phyloP scores from a whole-genome alignment of 2,329 filamentous ascomycete genomes.

The Calonectria pauciramosa region DNA sequence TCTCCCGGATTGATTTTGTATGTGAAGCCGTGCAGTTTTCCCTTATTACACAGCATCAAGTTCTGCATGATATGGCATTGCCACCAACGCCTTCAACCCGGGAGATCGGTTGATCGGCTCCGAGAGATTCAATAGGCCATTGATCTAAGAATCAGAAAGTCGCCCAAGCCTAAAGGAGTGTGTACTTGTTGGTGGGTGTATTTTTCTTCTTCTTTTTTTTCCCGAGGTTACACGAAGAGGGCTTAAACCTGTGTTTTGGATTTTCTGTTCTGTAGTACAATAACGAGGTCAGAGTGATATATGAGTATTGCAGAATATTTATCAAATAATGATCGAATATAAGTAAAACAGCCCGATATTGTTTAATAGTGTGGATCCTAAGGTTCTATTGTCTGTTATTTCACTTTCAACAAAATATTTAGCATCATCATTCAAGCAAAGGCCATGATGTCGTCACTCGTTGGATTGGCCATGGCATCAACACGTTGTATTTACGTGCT shows the following conservation, averaged over 20 bases:
- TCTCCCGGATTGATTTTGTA: background rate
- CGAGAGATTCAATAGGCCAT: background rate
- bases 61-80: background rate
- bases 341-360: no score
- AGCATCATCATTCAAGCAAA: background rate
- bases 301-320: background rate
- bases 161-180: background rate
- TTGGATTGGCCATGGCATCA: background rate
- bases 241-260: background rate
- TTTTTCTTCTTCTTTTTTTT: background rate
- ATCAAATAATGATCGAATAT: no score
- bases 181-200: no score
- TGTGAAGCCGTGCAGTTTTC: background rate
- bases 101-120: background rate
- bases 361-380: no score
- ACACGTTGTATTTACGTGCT: background rate
- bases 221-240: background rate
- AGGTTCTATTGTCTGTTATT: background rate
- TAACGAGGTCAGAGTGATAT: background rate
- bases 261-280: background rate
- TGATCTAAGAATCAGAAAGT: background rate
- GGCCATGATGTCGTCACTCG: background rate
- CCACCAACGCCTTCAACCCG: background rate
- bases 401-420: background rate
- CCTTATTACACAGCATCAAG: background rate